Conservation (phyloP, 2,329 filamentous ascomycete genomes). For the Fusarium sp. region DNA sequence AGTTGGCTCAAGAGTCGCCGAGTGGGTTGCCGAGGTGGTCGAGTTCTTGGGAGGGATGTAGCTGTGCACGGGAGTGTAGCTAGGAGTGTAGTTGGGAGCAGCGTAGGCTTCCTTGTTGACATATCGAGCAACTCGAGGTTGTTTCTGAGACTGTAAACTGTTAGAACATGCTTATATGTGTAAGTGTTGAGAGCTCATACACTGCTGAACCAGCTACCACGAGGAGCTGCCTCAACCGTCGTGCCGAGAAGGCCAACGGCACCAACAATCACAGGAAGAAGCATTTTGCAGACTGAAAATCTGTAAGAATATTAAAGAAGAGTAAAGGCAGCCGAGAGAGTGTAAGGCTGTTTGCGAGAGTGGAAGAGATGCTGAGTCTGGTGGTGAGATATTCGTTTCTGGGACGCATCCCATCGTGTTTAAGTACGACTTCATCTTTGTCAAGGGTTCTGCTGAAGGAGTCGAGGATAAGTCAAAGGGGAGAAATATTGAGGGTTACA, state of each 20-base stretch:
- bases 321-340: constrained; percentile 17
- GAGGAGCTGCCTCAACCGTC: constrained; percentile 46
- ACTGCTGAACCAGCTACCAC: constrained; percentile 29
- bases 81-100: constrained; percentile 21
- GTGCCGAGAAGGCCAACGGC: constrained; percentile 46
- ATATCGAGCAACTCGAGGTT: constrained; percentile 16
- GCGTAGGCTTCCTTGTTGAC: constrained; percentile 9
- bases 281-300: constrained; percentile 38
- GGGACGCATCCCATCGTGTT: constrained; percentile 26
- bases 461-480: constrained; percentile 27
- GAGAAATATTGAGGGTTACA: constrained; percentile 34
- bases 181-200: constrained; percentile 22
- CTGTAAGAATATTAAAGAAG: background rate
- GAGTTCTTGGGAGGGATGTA: constrained; percentile 29
- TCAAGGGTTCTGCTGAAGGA: constrained; percentile 33
- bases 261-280: constrained; percentile 42
- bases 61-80: constrained; percentile 13
- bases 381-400: constrained; percentile 29
- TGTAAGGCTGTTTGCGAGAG: constrained; percentile 27
- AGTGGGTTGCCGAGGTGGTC: constrained; percentile 21
- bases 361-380: constrained; percentile 38
- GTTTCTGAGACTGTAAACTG: constrained; percentile 7
- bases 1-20: constrained; percentile 18
- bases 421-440: constrained; percentile 42
- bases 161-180: constrained; percentile 14